Base-by-base conservation (phyloP, 2,329 filamentous ascomycete genomes). In the Epichloe uncinata region DNA sequence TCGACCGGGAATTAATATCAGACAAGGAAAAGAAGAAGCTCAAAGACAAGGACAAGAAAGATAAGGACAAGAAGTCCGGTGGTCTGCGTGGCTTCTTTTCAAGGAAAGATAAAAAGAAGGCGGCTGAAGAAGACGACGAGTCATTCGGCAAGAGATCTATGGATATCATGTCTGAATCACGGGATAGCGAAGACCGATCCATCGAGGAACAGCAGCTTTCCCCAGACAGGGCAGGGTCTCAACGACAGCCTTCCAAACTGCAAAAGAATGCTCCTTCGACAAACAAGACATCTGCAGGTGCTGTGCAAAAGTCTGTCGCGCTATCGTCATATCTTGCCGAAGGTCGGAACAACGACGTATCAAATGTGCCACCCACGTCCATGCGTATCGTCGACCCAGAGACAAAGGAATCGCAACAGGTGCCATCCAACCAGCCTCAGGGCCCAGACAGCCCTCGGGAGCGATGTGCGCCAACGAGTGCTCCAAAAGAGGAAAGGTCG, bases 1-100 rank as follows among this genome's bases (percentile, higher is more conserved):
- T 70, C 48, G 76, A 79, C 22, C 71, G 66, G 49, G 66, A 71
- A 45, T 68, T 75, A 35, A 70, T 78, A 35, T 74, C 78, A 4
- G 85, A 89, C 41, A 67, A 86, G 65, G 85, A 91, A 45, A 84
- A 87, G 56, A 85, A 85, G 66, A 87, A 82, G 63, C 83, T 80
- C 64, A 89, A 81, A 58, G 77, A 87, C 62, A 74, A 77, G 53
- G 85, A 90, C 53, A 82, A 81, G 57, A 74, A 87, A 47, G 84
- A 88, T 51, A 91, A 89, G 67, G 76, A 80, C 11, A 79, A 78
- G 64, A 78, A 78, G 57, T 66, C 74, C 2, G 74, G 76, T 51
- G 73, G 66, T 12, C 71, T 82, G 56, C 75, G 78, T 48, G 78
- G 73, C 59, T 74, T 82, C 64, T 82, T 82, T 63, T 81, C 78